phyloP scores from a whole-genome alignment of 345 rosid species.

The Punica granatum region DNA sequence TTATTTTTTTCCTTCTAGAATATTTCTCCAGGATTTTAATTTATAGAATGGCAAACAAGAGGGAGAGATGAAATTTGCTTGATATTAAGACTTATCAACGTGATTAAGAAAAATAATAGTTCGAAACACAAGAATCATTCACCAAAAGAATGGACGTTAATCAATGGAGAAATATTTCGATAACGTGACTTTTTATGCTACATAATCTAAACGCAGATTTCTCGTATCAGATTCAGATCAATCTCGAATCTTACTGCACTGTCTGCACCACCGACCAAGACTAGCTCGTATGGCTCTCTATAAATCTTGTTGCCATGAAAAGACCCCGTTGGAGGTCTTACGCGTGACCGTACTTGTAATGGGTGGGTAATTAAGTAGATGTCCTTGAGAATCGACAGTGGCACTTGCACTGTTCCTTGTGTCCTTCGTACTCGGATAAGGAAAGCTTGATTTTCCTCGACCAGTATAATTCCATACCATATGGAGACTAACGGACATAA shows the following conservation, averaged over 20 bases:
- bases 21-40: too few relatives aligned
- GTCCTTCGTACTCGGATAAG: neutral
- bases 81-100: too few relatives aligned
- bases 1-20: too few relatives aligned
- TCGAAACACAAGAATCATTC: too few relatives aligned
- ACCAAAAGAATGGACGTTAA: too few relatives aligned
- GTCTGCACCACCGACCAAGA: neutral
- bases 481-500: neutral
- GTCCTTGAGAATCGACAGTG: neutral
- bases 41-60: too few relatives aligned
- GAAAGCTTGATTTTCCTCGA: neutral
- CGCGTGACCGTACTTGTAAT: neutral
- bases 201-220: too few relatives aligned
- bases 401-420: neutral
- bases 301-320: neutral
- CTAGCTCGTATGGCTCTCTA: neutral
- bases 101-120: too few relatives aligned
- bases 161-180: too few relatives aligned
- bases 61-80: too few relatives aligned
- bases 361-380: neutral
- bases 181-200: too few relatives aligned
- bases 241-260: neutral
- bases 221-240: too few relatives aligned
- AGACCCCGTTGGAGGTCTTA: neutral
- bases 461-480: neutral